Evolutionary conservation across 495 filamentous ascomycete species (phyloP), one percentile per base, ranked within the genome.

Genomic region (Lineolata rhizophorae): DNA sequence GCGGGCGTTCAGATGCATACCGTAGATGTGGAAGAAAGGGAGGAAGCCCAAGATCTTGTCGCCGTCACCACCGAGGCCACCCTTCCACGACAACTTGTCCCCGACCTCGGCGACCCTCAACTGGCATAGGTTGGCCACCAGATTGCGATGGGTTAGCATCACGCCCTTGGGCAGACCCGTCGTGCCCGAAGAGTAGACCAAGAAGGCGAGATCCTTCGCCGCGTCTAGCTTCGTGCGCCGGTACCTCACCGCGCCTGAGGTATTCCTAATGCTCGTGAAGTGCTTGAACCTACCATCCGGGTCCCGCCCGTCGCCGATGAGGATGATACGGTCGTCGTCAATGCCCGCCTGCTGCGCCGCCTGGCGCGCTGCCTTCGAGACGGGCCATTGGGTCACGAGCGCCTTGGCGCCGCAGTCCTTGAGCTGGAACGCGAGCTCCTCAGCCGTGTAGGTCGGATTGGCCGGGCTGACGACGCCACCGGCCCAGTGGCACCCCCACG

Each of bases 1-100:
- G 8, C 22, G 12, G 12, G 8, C 12, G 22, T 16, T 30, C 6
- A 8, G 14, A 8, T 9, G 5, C 52, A 49, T 43, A 50, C 77
- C 79, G 43, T 93, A 95, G 37, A 73, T 87, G 51, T 95, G 85
- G 54, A 83, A 94, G 48, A 97, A 93, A 0, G 87, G 64, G n/a
- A 94, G 45, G 36, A 94, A 74, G 1, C 74, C 81, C 25, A 94
- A 44, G 13, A 87, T 48, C 13, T 58, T 66, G 44, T 90, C 80
- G 1, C 75, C 72, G 26, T 67, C 53, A 0, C 67, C 67, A 47
- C 72, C 66, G 11, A 47, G 36, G 2, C 72, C 68, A 4, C 65
- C 67, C 27, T 70, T 53, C 51, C 68, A 70, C 2, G 46, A 57
- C 36, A 81, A 46, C 27, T 75, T 58, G 1, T 53, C 54, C 1